phyloP scores from a whole-genome alignment of 495 filamentous ascomycete species.

The Amniculicola lignicola region DNA sequence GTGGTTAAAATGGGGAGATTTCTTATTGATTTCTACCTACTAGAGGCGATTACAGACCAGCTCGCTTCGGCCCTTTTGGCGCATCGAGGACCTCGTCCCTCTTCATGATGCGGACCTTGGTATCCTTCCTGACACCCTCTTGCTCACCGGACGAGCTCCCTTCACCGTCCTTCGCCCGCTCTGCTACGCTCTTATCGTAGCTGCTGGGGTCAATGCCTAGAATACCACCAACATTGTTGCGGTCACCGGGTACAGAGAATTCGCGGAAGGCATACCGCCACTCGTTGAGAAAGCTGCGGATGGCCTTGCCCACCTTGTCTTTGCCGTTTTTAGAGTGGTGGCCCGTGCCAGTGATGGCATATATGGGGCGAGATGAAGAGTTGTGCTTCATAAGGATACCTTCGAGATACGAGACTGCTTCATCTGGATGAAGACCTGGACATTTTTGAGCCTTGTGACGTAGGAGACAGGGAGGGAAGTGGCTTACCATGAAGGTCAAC shows the following conservation, averaged over 20 bases:
- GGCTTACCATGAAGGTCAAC: constrained; percentile 77
- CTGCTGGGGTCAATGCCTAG: constrained; percentile 88
- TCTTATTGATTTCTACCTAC: no score
- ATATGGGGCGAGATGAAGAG: constrained; percentile 59
- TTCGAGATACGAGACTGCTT: constrained; percentile 93
- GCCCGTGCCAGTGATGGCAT: constrained; percentile 93
- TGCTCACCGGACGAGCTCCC: constrained; percentile 42
- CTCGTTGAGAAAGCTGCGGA: constrained; percentile 86
- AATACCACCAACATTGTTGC: constrained; percentile 87
- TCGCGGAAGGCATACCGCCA: constrained; percentile 95
- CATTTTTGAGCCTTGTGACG: no score
- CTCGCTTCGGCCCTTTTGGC: constrained; percentile 30
- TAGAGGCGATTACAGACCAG: constrained; percentile 8
- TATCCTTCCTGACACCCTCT: constrained; percentile 46
- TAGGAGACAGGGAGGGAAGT: no score
- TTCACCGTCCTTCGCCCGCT: constrained; percentile 47
- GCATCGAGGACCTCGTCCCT: constrained; percentile 32
- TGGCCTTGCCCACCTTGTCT: constrained; percentile 95
- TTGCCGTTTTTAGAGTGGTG: constrained; percentile 99
- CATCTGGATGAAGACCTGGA: constrained; percentile 80
- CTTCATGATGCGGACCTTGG: constrained; percentile 42
- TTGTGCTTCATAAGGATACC: constrained; percentile 78
- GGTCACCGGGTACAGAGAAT: constrained; percentile 90
- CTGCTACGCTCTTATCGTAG: constrained; percentile 56
- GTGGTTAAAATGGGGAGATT: no score